Evolutionary conservation across 768 basidiomycete genomes (phyloP), one percentile per base, ranked within the genome.

Genomic region (Tylopilus sp.): DNA sequence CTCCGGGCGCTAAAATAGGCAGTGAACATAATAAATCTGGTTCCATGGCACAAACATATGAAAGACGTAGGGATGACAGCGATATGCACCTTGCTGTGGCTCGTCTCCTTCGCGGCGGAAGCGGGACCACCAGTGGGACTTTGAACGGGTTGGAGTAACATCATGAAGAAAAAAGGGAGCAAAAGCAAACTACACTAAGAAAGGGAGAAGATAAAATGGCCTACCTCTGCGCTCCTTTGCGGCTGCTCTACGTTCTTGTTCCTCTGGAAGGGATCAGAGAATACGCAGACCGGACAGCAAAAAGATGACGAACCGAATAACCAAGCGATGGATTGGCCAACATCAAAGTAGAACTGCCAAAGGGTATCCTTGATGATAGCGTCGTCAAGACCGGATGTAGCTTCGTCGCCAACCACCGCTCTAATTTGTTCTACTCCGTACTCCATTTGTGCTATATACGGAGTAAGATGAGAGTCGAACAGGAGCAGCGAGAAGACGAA

Each of bases 301-400:
- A 25, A 7, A 28, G 36, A 13, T 4, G 39, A 73, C 85, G 57
- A 54, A 93, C 92, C 86, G 33, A 87, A 58, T 23, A 91, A 74
- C 81, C 83, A 91, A 28, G 80, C 72, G 10, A 95, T 70, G 17
- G 88, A 82, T 66, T 84, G 78, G 30, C 91, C 83, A 15, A 88
- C 77, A 62, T 95, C 85, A 60, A 95, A 98, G 68, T 88, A 89
- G 61, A 74, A 82, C 60, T 98, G 83, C 88, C 93, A 98, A 41
- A 98, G 73, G 0, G 79, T 75, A 55, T 91, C 87, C 62, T 79
- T 81, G 64, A 99, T 88, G 45, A 83, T 76, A 30, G 74, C 69
- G 66, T 95, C 90, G 39, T 86, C 76, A 40, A 95, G 70, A 7
- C 83, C 87, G 28, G 85, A 85, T 22, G 75, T 61, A 15, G 77